Percentiles rank a stretch among this genome's conserved stretches.
Evolutionary conservation across 1,284 basidiomycete species (phyloP).

Genomic region (Puccinia polysora): DNA sequence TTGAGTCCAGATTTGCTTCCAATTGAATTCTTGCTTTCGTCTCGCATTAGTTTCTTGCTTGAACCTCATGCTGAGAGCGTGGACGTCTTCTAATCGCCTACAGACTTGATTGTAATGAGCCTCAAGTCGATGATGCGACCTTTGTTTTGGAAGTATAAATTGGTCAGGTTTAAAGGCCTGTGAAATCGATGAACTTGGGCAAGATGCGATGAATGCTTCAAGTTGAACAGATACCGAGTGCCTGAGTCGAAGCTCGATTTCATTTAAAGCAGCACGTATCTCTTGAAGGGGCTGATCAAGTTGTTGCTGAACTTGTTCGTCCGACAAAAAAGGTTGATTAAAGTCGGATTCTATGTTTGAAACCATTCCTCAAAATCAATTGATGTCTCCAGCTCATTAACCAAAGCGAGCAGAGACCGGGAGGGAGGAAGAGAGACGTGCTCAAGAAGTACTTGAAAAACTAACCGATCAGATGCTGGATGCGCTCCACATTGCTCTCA

Average conservation of each 20-base stretch:
- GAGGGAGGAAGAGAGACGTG: too few relatives aligned
- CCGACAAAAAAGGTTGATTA: conserved; percentile 7
- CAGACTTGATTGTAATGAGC: conserved; percentile 22
- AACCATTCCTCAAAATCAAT: background rate
- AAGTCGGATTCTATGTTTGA: conserved; percentile 13
- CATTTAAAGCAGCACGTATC: background rate
- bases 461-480: conserved; percentile 18
- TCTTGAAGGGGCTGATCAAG: conserved; percentile 12
- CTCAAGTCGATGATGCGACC: conserved; percentile 35
- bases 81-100: conserved; percentile 4
- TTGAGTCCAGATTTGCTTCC: conserved; percentile 21
- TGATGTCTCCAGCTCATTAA: background rate
- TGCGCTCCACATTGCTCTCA: conserved; percentile 10
- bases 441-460: background rate
- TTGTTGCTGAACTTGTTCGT: conserved; percentile 10
- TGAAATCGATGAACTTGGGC: conserved; percentile 26
- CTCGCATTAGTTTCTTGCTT: conserved; percentile 10
- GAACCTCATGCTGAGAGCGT: conserved; percentile 8
- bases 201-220: conserved; percentile 33
- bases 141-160: conserved; percentile 42
- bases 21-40: conserved; percentile 23
- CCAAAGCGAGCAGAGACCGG: background rate
- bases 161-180: conserved; percentile 36
- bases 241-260: conserved; percentile 14
- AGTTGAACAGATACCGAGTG: conserved; percentile 12